Base-by-base conservation (phyloP, 2,329 filamentous ascomycete species). In the Emericellopsis atlantica region DNA sequence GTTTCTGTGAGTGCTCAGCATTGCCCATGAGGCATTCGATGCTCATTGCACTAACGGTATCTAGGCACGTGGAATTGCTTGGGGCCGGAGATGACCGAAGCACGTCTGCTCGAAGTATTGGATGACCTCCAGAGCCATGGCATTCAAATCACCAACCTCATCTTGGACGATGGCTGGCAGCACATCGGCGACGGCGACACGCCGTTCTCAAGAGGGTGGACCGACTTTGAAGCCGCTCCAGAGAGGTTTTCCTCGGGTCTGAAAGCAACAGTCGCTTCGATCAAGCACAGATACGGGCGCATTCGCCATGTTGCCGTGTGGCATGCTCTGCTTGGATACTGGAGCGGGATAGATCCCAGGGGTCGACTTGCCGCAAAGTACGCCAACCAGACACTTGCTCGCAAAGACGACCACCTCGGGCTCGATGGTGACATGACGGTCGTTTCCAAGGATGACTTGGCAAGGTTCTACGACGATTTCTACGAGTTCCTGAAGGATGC, bases 151-250 rank as follows among this genome's bases (percentile, higher is more conserved):
- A 81, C 79, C 1, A 94, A 80, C 52, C 69, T 98, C 2, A 95
- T 96, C 45, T 94, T 98, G 46, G 92, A 98, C 51, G 92, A 98
- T 55, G 94, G 93, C 51, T 98, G 92, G 92, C 89, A 95, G 59
- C 76, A 81, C 8, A 70, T 94, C 37, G 76, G 74, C 47, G 50
- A 54, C 21, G 68, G 69, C 1, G 53, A 66, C 5, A 65, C 67
- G 15, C 70, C 76, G 46, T 76, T 72, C 46, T 69, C 74, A 39
- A 62, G 73, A 43, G 73, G 79, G 22, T 94, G 84, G 87, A 74
- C 76, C 9, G 75, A 81, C 7, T 96, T 98, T 47, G 89, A 96
- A 54, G 92, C 90, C 0, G 84, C 93, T 43, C 71, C 76, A 10
- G 67, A 73, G 22, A 77, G 79, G 0, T 98, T 98, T 44, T 89